Conservation (phyloP, 805 yeast genomes). For the Suhomyces sp. region DNA sequence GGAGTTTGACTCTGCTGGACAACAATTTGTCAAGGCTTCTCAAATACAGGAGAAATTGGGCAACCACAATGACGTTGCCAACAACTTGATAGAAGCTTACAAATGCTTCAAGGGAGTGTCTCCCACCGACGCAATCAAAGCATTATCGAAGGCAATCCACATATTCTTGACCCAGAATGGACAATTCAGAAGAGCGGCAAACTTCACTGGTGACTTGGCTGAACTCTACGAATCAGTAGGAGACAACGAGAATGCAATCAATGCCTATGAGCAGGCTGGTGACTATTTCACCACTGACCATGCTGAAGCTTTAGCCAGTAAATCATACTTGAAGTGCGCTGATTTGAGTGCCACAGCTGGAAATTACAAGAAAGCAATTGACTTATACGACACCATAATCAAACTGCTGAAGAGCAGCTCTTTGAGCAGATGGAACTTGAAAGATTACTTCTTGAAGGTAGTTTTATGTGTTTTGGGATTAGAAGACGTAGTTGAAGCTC, state of each 20-base stretch:
- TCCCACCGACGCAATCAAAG: constrained; percentile 74
- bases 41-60: constrained; percentile 71
- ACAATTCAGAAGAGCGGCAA: constrained; percentile 95
- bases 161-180: constrained; percentile 82
- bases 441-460: constrained; percentile 86
- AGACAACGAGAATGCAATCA: constrained; percentile 67
- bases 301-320: constrained; percentile 86
- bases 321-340: constrained; percentile 85
- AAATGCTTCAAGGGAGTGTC: constrained; percentile 77
- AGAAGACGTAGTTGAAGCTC: constrained; percentile 84
- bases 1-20: constrained; percentile 73
- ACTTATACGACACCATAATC: constrained; percentile 74
- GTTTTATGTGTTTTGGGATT: constrained; percentile 80
- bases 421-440: constrained; percentile 84
- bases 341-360: constrained; percentile 73
- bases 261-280: constrained; percentile 87
- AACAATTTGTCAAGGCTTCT: constrained; percentile 84
- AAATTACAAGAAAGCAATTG: constrained; percentile 74
- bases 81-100: constrained; percentile 84
- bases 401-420: constrained; percentile 71
- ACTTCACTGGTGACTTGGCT: constrained; percentile 87
- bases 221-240: constrained; percentile 75
- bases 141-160: constrained; percentile 73
- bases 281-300: constrained; percentile 95
- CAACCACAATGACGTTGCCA: constrained; percentile 87